Conservation (phyloP, 2,329 filamentous ascomycete genomes). For the Apiospora pterosperma region DNA sequence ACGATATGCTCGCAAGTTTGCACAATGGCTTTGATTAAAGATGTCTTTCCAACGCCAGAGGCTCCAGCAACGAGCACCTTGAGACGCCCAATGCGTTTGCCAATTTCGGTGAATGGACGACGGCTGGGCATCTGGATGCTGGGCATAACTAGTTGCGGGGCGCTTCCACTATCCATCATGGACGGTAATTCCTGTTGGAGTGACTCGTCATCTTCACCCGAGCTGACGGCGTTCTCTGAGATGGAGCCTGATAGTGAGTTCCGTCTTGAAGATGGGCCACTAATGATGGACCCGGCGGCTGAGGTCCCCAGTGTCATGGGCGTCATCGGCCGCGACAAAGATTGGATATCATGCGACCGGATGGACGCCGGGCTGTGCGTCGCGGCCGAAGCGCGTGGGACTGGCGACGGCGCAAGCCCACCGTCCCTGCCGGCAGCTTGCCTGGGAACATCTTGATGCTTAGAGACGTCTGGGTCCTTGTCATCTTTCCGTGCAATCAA, state of each 20-base stretch:
- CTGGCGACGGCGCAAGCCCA: constrained; percentile 20
- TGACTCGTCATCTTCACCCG: constrained; percentile 42
- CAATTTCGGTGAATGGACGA: constrained; percentile 83
- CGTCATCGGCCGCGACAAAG: constrained; percentile 41
- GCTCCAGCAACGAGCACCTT: constrained; percentile 86
- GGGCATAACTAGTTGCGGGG: constrained; percentile 93
- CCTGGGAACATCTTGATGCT: constrained; percentile 8
- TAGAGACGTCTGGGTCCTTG: constrained; percentile 16
- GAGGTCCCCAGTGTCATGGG: constrained; percentile 40
- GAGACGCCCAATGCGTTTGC: constrained; percentile 78
- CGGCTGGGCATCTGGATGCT: constrained; percentile 88
- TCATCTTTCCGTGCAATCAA: constrained; percentile 15
- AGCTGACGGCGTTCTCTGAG: constrained; percentile 40
- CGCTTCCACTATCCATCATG: constrained; percentile 45
- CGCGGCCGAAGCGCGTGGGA: constrained; percentile 26
- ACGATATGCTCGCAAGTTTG: constrained; percentile 89
- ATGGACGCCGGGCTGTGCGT: constrained; percentile 28
- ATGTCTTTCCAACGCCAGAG: constrained; percentile 81
- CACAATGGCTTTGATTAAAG: constrained; percentile 82
- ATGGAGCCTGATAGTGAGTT: constrained; percentile 48
- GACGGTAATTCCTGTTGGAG: constrained; percentile 41
- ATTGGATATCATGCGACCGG: constrained; percentile 21
- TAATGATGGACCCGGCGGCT: constrained; percentile 38
- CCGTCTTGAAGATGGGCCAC: constrained; percentile 48
- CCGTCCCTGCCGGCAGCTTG: background rate